phyloP scores from a whole-genome alignment of 768 basidiomycete species.

The Suillus luteus region DNA sequence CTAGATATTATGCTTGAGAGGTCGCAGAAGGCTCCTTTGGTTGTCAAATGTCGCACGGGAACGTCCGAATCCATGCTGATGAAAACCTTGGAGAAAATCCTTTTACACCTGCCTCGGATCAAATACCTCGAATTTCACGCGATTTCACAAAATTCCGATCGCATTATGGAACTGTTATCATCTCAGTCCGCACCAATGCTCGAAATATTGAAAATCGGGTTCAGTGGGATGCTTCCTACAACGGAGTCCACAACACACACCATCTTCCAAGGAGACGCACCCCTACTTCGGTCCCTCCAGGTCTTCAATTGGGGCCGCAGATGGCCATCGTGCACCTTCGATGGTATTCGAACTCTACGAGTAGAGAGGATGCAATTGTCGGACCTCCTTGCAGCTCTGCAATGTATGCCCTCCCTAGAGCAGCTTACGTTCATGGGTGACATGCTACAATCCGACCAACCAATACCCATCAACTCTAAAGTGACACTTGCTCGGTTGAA shows the following conservation, averaged over 20 bases:
- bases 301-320: not conserved
- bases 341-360: not conserved
- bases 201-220: not conserved
- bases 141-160: not conserved
- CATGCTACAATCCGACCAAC: not conserved
- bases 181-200: not conserved
- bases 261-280: not conserved
- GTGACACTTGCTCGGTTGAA: not conserved
- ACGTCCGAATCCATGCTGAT: too few species aligned
- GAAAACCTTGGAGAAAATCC: not conserved
- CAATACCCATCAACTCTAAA: not conserved
- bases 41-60: too few species aligned
- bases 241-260: not conserved
- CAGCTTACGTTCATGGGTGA: not conserved
- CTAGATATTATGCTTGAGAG: conserved; percentile 1
- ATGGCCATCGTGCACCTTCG: not conserved
- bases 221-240: not conserved
- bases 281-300: not conserved
- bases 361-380: not conserved
- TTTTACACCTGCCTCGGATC: not conserved
- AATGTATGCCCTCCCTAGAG: not conserved
- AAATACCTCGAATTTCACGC: not conserved
- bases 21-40: conserved; percentile 1
- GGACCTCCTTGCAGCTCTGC: not conserved
- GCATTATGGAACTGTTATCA: not conserved